Evolutionary conservation across 2,329 filamentous ascomycete genomes (phyloP).

Genomic region (Tolypocladium tropicale): DNA sequence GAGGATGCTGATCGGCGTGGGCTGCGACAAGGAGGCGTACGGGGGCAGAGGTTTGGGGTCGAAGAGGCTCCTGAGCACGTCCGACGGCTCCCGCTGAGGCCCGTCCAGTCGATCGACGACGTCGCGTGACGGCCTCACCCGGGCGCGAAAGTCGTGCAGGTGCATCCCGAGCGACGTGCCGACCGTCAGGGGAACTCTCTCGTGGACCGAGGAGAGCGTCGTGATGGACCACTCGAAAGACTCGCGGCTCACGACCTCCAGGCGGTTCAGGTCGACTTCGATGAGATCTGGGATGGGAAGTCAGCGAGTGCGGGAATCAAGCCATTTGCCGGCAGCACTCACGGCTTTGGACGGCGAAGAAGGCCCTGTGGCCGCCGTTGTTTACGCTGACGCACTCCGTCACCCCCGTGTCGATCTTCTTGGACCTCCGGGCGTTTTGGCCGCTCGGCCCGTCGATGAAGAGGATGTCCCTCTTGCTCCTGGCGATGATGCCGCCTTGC

Average conservation of each 20-base stretch:
- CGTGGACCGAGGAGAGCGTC: conserved; percentile 60
- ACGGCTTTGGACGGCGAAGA: conserved; percentile 69
- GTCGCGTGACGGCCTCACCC: conserved; percentile 20
- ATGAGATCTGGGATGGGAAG: conserved; percentile 43
- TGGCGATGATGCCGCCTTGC: conserved; percentile 54
- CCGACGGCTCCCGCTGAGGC: conserved; percentile 11
- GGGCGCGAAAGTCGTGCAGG: conserved; percentile 63
- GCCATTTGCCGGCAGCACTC: conserved; percentile 18
- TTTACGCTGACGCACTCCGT: conserved; percentile 80
- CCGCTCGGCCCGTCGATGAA: conserved; percentile 41
- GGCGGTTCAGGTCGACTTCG: conserved; percentile 69
- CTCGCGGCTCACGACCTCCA: conserved; percentile 58
- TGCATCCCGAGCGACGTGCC: conserved; percentile 76
- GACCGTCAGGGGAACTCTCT: conserved; percentile 65
- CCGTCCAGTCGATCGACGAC: conserved; percentile 25
- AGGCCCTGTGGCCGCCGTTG: conserved; percentile 55
- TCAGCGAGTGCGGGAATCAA: conserved; percentile 1
- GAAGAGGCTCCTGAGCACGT: conserved; percentile 30
- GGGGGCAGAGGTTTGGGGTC: conserved; percentile 41
- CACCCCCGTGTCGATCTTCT: conserved; percentile 60
- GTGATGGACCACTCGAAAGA: conserved; percentile 76
- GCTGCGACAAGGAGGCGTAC: conserved; percentile 67
- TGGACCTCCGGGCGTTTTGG: conserved; percentile 37
- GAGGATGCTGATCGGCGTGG: conserved; percentile 72
- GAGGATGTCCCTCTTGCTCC: conserved; percentile 57